Evolutionary conservation across 176 grass and related monocot genomes (phyloP).

Genomic region (Juncus effusus): DNA sequence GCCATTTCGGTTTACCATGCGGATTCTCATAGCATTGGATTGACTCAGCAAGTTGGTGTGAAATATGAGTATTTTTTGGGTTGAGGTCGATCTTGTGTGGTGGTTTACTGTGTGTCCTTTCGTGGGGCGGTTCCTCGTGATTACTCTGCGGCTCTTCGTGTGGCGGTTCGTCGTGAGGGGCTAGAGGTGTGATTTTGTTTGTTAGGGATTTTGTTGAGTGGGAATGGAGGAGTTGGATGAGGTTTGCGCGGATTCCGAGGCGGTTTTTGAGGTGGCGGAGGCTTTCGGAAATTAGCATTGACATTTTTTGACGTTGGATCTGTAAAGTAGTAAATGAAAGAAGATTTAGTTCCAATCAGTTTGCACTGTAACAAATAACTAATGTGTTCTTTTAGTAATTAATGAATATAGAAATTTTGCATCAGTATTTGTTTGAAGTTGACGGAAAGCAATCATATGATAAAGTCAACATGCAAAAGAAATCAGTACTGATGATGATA

Average conservation of each 20-base stretch:
- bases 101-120: constrained; percentile 7
- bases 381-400: too few species aligned
- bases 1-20: constrained; percentile 38
- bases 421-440: neutral
- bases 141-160: constrained; percentile 34
- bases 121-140: constrained; percentile 21
- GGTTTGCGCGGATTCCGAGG: constrained; percentile 36
- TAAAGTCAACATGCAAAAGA: neutral
- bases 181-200: neutral
- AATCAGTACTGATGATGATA: too few species aligned
- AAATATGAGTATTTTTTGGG: constrained; percentile 38
- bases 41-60: constrained; percentile 48
- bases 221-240: constrained; percentile 34
- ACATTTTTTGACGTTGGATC: neutral
- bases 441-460: neutral
- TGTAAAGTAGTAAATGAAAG: neutral
- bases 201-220: neutral
- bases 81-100: constrained; percentile 31
- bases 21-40: constrained; percentile 49
- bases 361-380: too few species aligned
- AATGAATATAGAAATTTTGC: neutral
- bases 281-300: constrained; percentile 47
- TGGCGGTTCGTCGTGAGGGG: constrained; percentile 21
- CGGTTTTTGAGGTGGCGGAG: constrained; percentile 53
- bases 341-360: neutral